Base-by-base conservation (phyloP, 306 rosid genomes). In the Carpinus viminea region DNA sequence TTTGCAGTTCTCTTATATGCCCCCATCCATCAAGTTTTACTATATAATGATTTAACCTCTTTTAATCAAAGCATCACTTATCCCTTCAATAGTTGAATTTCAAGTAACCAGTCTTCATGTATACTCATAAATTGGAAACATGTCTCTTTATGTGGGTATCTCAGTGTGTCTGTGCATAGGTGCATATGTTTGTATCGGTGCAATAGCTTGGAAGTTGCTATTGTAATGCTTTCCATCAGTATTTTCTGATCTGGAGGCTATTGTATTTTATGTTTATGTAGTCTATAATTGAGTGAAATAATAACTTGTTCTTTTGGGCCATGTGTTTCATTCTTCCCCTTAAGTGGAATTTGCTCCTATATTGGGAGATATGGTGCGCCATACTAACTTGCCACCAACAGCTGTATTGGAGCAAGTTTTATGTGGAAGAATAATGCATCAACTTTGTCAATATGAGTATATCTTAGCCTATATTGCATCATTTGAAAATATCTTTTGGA, bases 401-500 rank as follows among this genome's bases (percentile, higher is more conserved):
- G 16, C 47, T 41, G 12, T 21, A 9, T 41, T 41, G 72, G 26
- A 18, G 17, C 15, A 0, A 66, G 50, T 66, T 66, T 41, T 66
- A 20, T 56, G 43, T 62, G 48, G 51, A 41, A 41, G 26, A 41
- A 66, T 66, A 38, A 66, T 38, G 50, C 0, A 3, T 66, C 3
- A 11, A 4, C 50, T 41, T 66, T n/a, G 26, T 38, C 50, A 36
- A 34, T 12, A 65, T 65, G 26, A 34, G 71, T 16, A 65, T 16
- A 16, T 16, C 46, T 7, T 66, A 17, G 18, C 24, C 72, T 17
- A 52, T 46, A 53, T 66, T 68, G 18, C 64, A 46, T 41, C 45
- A 24, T 72, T 52, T 78, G 65, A 12, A 59, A 9, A 53, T 0
- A 36, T 12, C 10, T 75, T 79, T 66, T 85, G 72, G 73, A 68